Percentiles rank a stretch among this genome's conserved stretches.
These are phyloP conservation scores for Amborella trichopoda DNA, from an alignment of 164 flowering plant genomes.

Conservation along the genomic window DNA sequence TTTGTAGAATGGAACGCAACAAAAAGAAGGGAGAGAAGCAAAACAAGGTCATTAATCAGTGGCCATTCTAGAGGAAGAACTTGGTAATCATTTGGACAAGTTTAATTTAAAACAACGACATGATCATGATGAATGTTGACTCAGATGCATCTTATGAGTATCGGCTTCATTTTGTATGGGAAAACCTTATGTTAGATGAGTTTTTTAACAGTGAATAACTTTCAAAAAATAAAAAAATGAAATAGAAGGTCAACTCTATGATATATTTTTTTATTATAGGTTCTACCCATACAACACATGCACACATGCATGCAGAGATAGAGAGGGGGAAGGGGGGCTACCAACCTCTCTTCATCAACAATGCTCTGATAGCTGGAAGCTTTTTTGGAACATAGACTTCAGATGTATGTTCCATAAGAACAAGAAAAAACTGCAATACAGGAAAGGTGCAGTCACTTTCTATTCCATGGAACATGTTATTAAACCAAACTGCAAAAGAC, in stretches of 20 bases:
- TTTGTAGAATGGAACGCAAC: not conserved
- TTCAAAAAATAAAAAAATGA: no score
- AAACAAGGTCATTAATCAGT: no score
- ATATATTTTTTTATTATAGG: not conserved
- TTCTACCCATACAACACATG: not conserved
- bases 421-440: constrained; percentile 62
- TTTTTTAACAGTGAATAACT: no score
- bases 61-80: no score
- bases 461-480: not conserved
- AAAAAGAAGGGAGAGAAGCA: no score
- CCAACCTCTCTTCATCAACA: constrained; percentile 92
- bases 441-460: not conserved
- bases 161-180: not conserved
- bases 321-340: constrained; percentile 17
- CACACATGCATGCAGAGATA: not conserved
- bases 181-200: not conserved
- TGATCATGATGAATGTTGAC: no score
- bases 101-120: no score
- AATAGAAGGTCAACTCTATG: no score
- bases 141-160: not conserved
- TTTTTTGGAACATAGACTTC: constrained; percentile 85
- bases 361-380: constrained; percentile 91
- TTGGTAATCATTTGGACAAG: no score
- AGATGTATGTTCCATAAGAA: constrained; percentile 54
- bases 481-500: not conserved